Percentiles rank a stretch among this genome's conserved stretches.
Evolutionary conservation across 306 rosid species (phyloP).

Genomic region (Amphicarpaea edgeworthii): DNA sequence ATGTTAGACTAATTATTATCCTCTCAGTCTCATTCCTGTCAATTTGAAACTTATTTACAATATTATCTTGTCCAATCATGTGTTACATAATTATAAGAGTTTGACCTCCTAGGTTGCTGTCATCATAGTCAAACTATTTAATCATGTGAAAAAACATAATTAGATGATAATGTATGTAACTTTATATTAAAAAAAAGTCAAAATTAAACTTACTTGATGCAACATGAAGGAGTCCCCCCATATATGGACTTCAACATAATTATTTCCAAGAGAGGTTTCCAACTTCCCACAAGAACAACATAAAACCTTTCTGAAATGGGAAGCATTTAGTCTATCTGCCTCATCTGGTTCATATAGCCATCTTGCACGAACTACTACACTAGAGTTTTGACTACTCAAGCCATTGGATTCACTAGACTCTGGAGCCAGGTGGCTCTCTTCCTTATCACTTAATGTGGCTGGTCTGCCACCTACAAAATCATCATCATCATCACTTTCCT

Average conservation of each 20-base stretch:
- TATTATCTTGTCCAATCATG: neutral
- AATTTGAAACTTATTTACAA: too few species aligned
- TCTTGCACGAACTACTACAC: conserved; percentile 61
- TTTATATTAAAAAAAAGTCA: conserved; percentile 5
- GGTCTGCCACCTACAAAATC: conserved; percentile 44
- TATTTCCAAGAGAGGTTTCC: conserved; percentile 65
- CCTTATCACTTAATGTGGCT: conserved; percentile 36
- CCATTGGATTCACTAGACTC: conserved; percentile 39
- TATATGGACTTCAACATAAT: conserved; percentile 68
- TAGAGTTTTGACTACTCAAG: conserved; percentile 46
- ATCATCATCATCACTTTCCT: conserved; percentile 62
- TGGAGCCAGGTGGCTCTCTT: conserved; percentile 40
- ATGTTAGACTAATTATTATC: too few species aligned
- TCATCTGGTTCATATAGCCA: conserved; percentile 93
- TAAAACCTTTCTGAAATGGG: conserved; percentile 82
- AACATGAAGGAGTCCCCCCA: conserved; percentile 98
- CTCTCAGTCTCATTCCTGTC: too few species aligned
- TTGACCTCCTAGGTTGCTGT: neutral
- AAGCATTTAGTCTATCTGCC: conserved; percentile 69
- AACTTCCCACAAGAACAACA: conserved; percentile 76
- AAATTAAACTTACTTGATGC: conserved; percentile 76
- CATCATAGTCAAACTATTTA: neutral
- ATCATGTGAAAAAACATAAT: neutral
- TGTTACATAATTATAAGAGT: neutral
- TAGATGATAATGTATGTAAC: neutral